Conservation (phyloP, 345 rosid species). For the Citrus unshiu region DNA sequence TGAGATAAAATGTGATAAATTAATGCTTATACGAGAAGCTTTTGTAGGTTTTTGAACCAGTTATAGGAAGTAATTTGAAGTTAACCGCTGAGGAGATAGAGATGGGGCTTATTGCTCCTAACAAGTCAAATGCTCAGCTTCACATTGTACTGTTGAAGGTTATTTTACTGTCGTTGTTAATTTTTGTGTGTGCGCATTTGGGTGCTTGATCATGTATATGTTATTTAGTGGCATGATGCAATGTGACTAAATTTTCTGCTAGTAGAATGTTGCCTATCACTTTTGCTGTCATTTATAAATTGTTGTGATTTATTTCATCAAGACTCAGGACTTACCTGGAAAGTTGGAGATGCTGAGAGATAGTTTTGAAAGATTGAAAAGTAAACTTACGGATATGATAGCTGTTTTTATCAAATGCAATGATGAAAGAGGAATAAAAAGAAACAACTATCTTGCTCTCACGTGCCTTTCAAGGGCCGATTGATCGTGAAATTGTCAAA, state of each 20-base stretch:
- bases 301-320: not conserved
- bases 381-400: no score
- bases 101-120: slow-evolving; percentile 53
- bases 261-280: no score
- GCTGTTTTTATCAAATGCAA: not conserved
- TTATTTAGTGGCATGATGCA: not conserved
- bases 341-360: not conserved
- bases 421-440: not conserved
- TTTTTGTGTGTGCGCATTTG: not conserved
- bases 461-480: not conserved
- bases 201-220: not conserved
- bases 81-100: slow-evolving; percentile 74
- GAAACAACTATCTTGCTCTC: not conserved
- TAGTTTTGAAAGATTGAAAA: not conserved
- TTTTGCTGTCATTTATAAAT: not conserved
- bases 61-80: slow-evolving; percentile 52
- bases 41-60: slow-evolving; percentile 67
- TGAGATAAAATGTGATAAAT: not conserved
- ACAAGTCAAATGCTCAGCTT: slow-evolving; percentile 49
- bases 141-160: slow-evolving; percentile 78
- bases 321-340: not conserved
- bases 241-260: not conserved
- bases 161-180: not conserved
- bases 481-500: not conserved
- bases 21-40: not conserved